Evolutionary conservation across 1,284 basidiomycete species (phyloP).

Genomic region (Mixia osmundae): DNA sequence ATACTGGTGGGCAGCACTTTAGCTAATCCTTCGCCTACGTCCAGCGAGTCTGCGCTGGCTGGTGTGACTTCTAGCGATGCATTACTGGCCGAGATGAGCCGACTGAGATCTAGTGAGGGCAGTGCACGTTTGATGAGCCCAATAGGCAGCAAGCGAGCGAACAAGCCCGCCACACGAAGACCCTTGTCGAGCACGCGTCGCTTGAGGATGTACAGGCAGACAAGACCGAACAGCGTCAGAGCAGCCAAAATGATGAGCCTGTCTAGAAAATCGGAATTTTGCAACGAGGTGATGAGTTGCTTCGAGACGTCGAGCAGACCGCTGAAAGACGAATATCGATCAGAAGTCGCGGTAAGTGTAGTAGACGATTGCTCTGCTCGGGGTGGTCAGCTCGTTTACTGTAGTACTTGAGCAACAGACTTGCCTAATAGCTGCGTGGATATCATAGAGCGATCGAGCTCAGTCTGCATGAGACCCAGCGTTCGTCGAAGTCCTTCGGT

Average conservation of each 20-base stretch:
- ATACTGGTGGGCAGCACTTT: no score
- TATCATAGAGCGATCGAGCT: slow-evolving; percentile 67
- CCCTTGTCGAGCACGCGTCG: slow-evolving; percentile 46
- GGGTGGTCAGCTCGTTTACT: not conserved
- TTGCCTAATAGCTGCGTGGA: slow-evolving; percentile 60
- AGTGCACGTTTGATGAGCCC: not conserved
- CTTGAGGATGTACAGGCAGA: slow-evolving; percentile 62
- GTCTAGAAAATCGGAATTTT: slow-evolving; percentile 77
- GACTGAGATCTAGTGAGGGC: no score
- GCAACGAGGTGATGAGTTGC: slow-evolving; percentile 56
- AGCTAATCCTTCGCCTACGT: no score
- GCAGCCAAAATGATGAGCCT: slow-evolving; percentile 53
- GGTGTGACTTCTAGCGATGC: no score
- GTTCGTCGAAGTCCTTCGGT: slow-evolving; percentile 66
- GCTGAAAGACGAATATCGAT: slow-evolving; percentile 52
- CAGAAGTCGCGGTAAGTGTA: slow-evolving; percentile 44
- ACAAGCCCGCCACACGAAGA: slow-evolving; percentile 2
- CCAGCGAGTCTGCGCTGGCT: no score
- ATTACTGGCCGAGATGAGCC: no score
- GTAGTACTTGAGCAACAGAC: slow-evolving; percentile 11
- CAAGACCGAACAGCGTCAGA: slow-evolving; percentile 57
- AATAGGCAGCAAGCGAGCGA: slow-evolving; percentile 6
- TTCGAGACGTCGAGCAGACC: slow-evolving; percentile 52
- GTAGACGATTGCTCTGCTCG: slow-evolving; percentile 49
- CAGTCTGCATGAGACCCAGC: slow-evolving; percentile 59